These are phyloP conservation scores for Daldinia decipiens DNA, from an alignment of 495 filamentous ascomycete species.

Conservation along the genomic window DNA sequence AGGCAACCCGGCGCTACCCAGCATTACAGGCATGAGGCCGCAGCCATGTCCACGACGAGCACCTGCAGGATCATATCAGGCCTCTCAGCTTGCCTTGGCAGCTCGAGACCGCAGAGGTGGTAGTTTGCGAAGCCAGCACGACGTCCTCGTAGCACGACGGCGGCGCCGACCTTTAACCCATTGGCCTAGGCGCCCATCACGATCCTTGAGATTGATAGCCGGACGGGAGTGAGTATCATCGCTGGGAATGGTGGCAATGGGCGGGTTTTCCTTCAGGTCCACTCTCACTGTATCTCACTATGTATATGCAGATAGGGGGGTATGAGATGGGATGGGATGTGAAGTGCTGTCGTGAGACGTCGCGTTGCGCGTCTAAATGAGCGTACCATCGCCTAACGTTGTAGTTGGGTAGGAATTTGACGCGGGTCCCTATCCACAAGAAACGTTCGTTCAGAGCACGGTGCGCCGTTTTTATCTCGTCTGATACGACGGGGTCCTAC, in stretches of 20 bases:
- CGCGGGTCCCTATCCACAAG: not conserved
- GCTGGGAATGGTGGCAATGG: constrained; percentile 10
- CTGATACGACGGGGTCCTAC: not conserved
- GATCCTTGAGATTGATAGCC: not conserved
- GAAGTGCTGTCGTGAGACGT: constrained; percentile 4
- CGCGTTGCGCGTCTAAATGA: not conserved
- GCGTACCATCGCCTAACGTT: not conserved
- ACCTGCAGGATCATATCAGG: too few species aligned
- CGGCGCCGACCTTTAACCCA: too few species aligned
- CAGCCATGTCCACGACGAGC: too few species aligned
- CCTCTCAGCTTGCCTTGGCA: too few species aligned
- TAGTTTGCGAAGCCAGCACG: not conserved
- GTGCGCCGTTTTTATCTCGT: not conserved
- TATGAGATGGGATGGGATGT: not conserved
- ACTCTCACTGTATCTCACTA: not conserved
- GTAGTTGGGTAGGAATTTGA: constrained; percentile 3
- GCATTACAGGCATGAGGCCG: too few species aligned
- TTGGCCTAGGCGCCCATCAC: too few species aligned
- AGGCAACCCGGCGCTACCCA: too few species aligned
- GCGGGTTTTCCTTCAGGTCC: constrained; percentile 18
- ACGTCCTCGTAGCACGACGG: too few species aligned
- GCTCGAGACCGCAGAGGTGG: too few species aligned
- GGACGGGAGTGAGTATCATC: constrained; percentile 4
- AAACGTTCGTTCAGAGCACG: not conserved
- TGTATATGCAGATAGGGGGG: not conserved